Evolutionary conservation across 139 green algal genomes (phyloP).

Genomic region (Chlamydomonas incerta): DNA sequence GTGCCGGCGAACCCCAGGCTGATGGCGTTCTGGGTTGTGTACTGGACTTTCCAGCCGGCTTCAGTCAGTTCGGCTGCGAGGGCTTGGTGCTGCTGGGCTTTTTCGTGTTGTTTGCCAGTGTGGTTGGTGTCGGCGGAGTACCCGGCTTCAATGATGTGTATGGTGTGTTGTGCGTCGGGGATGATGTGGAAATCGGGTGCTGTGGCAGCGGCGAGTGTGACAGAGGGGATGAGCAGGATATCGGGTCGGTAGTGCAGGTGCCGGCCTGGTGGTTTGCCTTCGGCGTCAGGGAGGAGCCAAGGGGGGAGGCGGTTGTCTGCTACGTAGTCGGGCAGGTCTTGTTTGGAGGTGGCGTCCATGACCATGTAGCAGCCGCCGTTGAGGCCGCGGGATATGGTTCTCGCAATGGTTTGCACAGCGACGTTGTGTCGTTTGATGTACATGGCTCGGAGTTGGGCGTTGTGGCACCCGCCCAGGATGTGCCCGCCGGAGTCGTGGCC

Average conservation of each 20-base stretch:
- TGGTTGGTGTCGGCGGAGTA: neutral
- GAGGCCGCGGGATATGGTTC: too few species aligned
- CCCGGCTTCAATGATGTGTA: neutral
- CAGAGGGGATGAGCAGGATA: neutral
- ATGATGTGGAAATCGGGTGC: too few species aligned
- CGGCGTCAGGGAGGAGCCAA: neutral
- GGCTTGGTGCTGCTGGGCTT: neutral
- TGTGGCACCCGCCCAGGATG: too few species aligned
- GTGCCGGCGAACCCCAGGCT: neutral
- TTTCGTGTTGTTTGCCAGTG: neutral
- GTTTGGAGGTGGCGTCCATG: neutral
- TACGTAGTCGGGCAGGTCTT: neutral
- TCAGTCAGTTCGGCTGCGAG: neutral
- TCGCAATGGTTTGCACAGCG: too few species aligned
- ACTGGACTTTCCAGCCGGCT: neutral
- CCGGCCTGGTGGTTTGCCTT: too few species aligned
- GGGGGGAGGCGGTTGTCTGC: neutral
- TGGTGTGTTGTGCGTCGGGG: neutral
- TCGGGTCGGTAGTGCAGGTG: neutral
- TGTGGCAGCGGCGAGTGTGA: neutral
- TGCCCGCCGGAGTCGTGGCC: too few species aligned
- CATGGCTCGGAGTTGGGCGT: too few species aligned
- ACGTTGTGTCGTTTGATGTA: too few species aligned
- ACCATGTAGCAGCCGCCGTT: neutral
- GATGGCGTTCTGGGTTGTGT: neutral